Evolutionary conservation across 495 filamentous ascomycete species (phyloP).

Genomic region (Talaromyces thailandensis): DNA sequence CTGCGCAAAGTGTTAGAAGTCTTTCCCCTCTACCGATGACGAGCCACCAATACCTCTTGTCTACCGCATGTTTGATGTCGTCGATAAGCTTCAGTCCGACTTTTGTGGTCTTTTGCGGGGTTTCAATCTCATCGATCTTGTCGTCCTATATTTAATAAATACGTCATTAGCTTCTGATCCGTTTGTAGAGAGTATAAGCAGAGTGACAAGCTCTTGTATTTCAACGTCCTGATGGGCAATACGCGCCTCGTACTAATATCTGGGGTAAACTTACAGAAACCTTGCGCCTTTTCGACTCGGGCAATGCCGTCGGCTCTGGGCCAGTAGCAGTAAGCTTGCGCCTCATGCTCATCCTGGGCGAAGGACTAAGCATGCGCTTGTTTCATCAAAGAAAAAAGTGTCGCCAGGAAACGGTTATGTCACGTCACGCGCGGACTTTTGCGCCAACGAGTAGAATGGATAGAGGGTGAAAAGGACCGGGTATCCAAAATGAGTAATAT

Average conservation of each 20-base stretch:
- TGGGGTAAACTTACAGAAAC: constrained; percentile 38
- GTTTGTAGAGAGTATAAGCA: neutral
- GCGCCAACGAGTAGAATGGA: neutral
- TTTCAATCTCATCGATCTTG: constrained; percentile 27
- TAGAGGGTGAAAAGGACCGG: neutral
- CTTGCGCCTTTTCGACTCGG: constrained; percentile 54
- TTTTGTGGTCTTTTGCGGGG: constrained; percentile 52
- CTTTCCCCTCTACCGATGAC: neutral
- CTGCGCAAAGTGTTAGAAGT: neutral
- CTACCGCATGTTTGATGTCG: constrained; percentile 54
- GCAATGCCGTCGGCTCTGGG: constrained; percentile 23
- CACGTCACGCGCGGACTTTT: neutral
- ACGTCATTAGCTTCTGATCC: constrained; percentile 2
- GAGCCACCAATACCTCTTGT: constrained; percentile 55
- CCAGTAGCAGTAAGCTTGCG: constrained; percentile 45
- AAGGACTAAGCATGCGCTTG: neutral
- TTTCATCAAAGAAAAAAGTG: neutral
- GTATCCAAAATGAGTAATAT: neutral
- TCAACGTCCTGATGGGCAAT: neutral
- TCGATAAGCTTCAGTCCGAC: constrained; percentile 58
- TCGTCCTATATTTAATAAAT: constrained; percentile 7
- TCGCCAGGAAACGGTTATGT: neutral
- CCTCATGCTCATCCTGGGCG: constrained; percentile 53
- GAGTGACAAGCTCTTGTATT: neutral
- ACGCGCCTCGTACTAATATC: neutral